Evolutionary conservation across 1,284 basidiomycete species (phyloP).

Genomic region (Singerocomus inundabilis): DNA sequence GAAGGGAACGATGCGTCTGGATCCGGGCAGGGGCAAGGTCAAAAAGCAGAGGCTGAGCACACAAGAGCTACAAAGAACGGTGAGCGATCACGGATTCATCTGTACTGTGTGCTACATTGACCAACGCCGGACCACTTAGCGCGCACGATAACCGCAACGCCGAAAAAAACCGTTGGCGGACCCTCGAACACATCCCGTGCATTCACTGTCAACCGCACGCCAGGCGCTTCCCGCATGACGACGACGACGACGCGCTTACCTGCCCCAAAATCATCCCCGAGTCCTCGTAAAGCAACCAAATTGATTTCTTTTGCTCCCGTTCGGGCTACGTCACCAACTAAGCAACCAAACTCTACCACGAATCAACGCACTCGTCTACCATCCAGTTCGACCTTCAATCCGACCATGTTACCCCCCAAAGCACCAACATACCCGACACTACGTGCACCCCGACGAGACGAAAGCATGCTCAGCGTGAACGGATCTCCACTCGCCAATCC

Average conservation of each 20-base stretch:
- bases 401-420: slow-evolving; percentile 48
- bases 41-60: slow-evolving; percentile 37
- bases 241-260: slow-evolving; percentile 34
- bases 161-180: slow-evolving; percentile 49
- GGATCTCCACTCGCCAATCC: slow-evolving; percentile 77
- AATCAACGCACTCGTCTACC: slow-evolving; percentile 46
- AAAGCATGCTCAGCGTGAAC: slow-evolving; percentile 72
- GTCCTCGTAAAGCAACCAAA: slow-evolving; percentile 49
- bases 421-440: slow-evolving; percentile 46
- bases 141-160: slow-evolving; percentile 48
- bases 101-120: neutral
- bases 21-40: slow-evolving; percentile 13
- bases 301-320: slow-evolving; percentile 27
- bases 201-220: slow-evolving; percentile 43
- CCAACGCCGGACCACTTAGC: slow-evolving; percentile 38
- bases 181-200: slow-evolving; percentile 45
- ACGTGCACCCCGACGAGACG: slow-evolving; percentile 64
- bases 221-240: slow-evolving; percentile 38
- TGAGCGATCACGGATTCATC: slow-evolving; percentile 32
- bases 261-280: slow-evolving; percentile 47
- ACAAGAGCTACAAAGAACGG: slow-evolving; percentile 59
- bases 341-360: slow-evolving; percentile 21
- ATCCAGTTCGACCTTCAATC: slow-evolving; percentile 67
- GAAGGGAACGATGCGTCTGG: slow-evolving; percentile 49
- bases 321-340: slow-evolving; percentile 44